Evolutionary conservation across 306 rosid genomes (phyloP), one percentile per base, ranked within the genome.

Genomic region (Castanea mollissima): DNA sequence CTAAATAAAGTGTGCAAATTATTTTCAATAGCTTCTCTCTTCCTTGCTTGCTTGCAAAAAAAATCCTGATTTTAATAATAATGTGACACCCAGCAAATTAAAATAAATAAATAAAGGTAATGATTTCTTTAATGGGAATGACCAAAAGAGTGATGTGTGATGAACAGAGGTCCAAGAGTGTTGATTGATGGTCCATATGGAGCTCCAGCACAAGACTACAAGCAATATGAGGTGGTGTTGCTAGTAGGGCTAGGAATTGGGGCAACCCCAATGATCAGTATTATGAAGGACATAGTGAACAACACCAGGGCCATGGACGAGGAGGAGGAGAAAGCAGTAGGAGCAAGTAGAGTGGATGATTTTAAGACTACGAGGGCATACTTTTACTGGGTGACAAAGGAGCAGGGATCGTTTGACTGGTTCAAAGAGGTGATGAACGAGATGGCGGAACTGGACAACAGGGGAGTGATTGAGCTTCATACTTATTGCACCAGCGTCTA

Each of bases 171-270:
- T 32, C 92, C 95, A 6, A 91, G 69, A 75, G 88, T 91, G 18
- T 44, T 89, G 32, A 87, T 91, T 35, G 95, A 91, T 72, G 95
- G 95, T 34, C 92, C 95, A n/a, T 91, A 91, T 58, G 95, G 91
- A 44, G 95, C 95, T 0, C 92, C 95, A 12, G 91, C 95, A 16
- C 95, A 91, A 77, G 92, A 91, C 78, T 91, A 91, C 88, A 87
- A 84, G 76, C 74, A 84, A 15, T 91, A 85, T 38, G 95, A 91
- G 56, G 91, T 89, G 35, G 92, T 91, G 15, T 80, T 91, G 32
- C 77, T 91, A 1, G 92, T 91, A 62, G 95, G 95, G 32, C 77
- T 89, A 0, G 95, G 95, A 56, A 91, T 91, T 58, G 95, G 95
- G 21, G 91, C 92, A 6, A 87, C 95, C 27, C 92, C 95, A 63